A percentile compares a stretch with the other conserved stretches of the same genome.
phyloP scores from a whole-genome alignment of 1,139 yeast genomes.

The Protomyces arabidopsidicola region DNA sequence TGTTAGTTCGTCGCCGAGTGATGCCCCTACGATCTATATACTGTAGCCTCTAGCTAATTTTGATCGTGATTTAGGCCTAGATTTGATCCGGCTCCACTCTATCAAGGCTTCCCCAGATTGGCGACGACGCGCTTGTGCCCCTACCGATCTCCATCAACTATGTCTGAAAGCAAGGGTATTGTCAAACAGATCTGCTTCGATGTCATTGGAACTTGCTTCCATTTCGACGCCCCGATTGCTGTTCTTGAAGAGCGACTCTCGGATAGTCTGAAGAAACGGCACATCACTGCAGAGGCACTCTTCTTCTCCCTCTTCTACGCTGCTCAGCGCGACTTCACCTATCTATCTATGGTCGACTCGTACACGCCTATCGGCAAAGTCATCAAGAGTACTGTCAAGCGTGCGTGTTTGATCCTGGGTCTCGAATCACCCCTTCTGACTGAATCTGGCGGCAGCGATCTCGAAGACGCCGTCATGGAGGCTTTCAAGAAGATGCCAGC shows the following conservation, averaged over 20 bases:
- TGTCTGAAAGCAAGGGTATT: neutral
- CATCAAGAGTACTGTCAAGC: conserved; percentile 5
- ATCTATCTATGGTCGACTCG: conserved; percentile 16
- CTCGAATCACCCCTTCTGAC: neutral
- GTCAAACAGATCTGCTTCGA: conserved; percentile 22
- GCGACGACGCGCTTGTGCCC: no score
- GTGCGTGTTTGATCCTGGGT: conserved; percentile 17
- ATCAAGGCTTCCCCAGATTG: no score
- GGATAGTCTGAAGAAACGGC: neutral
- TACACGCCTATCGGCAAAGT: conserved; percentile 23
- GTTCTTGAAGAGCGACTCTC: conserved; percentile 10
- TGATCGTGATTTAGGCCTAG: no score
- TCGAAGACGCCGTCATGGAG: conserved; percentile 3
- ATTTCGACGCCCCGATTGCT: conserved; percentile 12
- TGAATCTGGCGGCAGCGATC: neutral
- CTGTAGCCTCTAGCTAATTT: no score
- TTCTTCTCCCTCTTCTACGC: conserved; percentile 26
- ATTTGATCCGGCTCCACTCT: no score
- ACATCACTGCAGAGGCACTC: conserved; percentile 14
- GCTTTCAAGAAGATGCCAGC: conserved; percentile 14
- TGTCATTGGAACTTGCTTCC: conserved; percentile 26
- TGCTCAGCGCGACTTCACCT: conserved; percentile 27
- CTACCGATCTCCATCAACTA: no score
- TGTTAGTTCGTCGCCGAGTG: no score
- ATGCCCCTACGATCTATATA: no score